Conservation (phyloP, 495 filamentous ascomycete species). For the Aspergillus bertholletiae region DNA sequence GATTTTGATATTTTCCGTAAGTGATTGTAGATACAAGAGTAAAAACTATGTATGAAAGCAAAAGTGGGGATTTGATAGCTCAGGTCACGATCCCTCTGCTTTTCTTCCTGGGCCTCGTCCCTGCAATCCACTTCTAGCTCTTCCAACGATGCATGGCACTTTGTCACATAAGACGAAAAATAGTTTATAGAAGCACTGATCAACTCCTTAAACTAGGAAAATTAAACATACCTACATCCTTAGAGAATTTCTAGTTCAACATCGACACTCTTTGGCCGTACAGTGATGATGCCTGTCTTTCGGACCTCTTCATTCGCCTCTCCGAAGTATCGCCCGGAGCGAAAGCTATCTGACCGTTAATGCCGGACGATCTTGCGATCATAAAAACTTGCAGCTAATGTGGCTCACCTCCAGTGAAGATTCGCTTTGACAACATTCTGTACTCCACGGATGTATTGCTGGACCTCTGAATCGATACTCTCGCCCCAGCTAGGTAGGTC, state of each 20-base stretch:
- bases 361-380: not conserved
- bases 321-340: constrained; percentile 21
- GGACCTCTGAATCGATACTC: constrained; percentile 23
- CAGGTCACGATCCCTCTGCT: too few species aligned
- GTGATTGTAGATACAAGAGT: too few species aligned
- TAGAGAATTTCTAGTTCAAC: not conserved
- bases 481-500: constrained; percentile 30
- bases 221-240: not conserved
- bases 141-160: not conserved
- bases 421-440: constrained; percentile 27
- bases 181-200: not conserved
- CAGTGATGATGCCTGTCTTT: constrained; percentile 12
- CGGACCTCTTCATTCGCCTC: constrained; percentile 14
- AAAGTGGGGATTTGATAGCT: too few species aligned
- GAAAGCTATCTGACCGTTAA: too few species aligned
- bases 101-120: too few species aligned
- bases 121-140: too few species aligned
- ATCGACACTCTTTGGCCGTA: not conserved
- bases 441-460: constrained; percentile 30
- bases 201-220: not conserved
- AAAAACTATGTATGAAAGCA: too few species aligned
- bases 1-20: not conserved
- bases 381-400: not conserved
- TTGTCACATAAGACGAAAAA: not conserved
- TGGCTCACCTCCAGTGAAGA: constrained; percentile 33